Percentiles rank a stretch among this genome's conserved stretches.
Evolutionary conservation across 331 rosid genomes (phyloP).

Genomic region (Dryas integrifolia): DNA sequence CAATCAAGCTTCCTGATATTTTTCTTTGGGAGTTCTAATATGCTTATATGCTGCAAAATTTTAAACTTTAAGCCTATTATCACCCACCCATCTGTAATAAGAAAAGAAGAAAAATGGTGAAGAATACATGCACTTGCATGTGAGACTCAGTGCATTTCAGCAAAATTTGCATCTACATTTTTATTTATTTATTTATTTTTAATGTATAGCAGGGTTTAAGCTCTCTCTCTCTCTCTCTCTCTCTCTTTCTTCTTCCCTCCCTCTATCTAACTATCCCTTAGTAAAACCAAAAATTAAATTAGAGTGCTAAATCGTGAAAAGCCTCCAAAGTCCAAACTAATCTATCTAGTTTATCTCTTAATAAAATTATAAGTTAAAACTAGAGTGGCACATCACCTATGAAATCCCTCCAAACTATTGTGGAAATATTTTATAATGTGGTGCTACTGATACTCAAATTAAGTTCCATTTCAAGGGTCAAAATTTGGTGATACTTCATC

Average conservation of each 20-base stretch:
- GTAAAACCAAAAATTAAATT: too few species aligned
- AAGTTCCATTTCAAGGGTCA: background rate
- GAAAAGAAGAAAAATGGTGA: background rate
- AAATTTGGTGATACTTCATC: background rate
- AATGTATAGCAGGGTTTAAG: background rate
- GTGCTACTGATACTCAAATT: background rate
- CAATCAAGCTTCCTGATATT: background rate
- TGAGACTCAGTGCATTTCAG: too few species aligned
- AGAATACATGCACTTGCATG: background rate
- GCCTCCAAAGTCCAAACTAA: too few species aligned
- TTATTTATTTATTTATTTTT: background rate
- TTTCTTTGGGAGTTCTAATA: background rate
- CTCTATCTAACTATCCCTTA: too few species aligned
- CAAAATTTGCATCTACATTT: background rate
- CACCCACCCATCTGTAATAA: background rate
- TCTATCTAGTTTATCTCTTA: too few species aligned
- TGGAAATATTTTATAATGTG: background rate
- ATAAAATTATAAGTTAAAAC: too few species aligned
- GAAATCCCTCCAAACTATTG: background rate
- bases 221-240: background rate
- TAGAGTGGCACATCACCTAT: too few species aligned
- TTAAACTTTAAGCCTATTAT: background rate
- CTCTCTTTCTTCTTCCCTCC: background rate
- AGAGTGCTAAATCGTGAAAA: too few species aligned
- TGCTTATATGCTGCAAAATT: background rate